Evolutionary conservation across 2,329 filamentous ascomycete genomes (phyloP).

Genomic region (Fusarium euwallaceae): DNA sequence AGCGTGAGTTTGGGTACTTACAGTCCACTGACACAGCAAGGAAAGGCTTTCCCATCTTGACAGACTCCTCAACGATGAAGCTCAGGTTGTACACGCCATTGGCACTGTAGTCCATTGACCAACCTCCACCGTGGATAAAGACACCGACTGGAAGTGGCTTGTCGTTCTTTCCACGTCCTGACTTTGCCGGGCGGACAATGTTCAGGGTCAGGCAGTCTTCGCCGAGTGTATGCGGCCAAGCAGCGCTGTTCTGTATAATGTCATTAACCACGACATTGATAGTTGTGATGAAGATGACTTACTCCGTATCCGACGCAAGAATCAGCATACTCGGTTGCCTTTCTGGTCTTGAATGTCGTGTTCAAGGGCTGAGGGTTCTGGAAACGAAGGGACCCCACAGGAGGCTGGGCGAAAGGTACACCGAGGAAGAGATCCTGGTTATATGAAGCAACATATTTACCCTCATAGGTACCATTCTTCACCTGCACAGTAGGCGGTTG

Average conservation of each 20-base stretch:
- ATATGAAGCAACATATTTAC: conserved; percentile 34
- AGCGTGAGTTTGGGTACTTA: rapidly evolving
- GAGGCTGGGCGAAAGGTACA: conserved; percentile 42
- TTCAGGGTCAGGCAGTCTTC: conserved; percentile 42
- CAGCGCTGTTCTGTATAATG: conserved; percentile 26
- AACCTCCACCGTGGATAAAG: conserved; percentile 56
- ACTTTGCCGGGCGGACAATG: conserved; percentile 31
- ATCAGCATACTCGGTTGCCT: conserved; percentile 41
- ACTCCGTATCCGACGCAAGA: conserved; percentile 45
- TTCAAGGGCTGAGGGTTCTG: conserved; percentile 33
- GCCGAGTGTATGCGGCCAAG: conserved; percentile 32
- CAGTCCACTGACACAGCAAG: conserved; percentile 40
- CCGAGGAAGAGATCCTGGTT: conserved; percentile 42
- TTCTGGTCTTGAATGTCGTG: conserved; percentile 26
- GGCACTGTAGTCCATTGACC: conserved; percentile 53
- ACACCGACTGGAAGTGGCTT: conserved; percentile 43
- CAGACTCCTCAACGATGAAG: conserved; percentile 64
- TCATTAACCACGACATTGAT: too few species aligned
- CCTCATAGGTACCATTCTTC: conserved; percentile 42
- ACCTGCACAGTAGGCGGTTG: conserved; percentile 33
- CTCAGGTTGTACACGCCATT: conserved; percentile 71
- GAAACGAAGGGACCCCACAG: conserved; percentile 30
- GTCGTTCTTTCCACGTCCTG: not conserved
- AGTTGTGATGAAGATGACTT: not conserved
- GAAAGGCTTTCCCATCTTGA: conserved; percentile 41